Evolutionary conservation across 225 moss, liverwort and hornwort species (phyloP), one percentile per base, ranked within the genome.

Genomic region (Asterella californica): DNA sequence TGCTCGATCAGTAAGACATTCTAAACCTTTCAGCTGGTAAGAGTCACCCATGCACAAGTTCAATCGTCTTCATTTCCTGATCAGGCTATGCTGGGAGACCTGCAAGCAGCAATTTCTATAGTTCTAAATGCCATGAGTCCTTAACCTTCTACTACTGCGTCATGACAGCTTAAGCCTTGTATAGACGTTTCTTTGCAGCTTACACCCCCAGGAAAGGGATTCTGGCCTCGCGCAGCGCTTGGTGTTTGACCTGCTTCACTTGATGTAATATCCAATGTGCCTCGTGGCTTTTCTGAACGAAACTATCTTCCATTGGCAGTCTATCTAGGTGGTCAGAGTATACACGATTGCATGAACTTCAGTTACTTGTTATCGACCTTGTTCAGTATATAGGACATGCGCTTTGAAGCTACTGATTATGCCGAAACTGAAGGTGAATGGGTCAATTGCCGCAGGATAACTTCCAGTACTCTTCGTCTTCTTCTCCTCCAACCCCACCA

Each of bases 401-500:
- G 4, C 71, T n/a, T 47, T 71, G n/a, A 0, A 10, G 36, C 17
- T 36, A 57, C 7, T 46, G 46, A 47, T 47, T n/a, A n/a, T 27
- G n/a, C 71, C 47, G 4, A 27, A 25, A 71, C 25, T 71, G 46
- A 71, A 47, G 7, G 25, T 60, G 57, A 36, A 2, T 76, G 15
- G n/a, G 34, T 59, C 37, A 19, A 60, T 25, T 59, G 75, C 34
- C 59, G 55, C 85, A 83, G 83, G 68, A 63, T 50, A 49, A 45
- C 52, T 75, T 54, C 47, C 78, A 67, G 24, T 78, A 64, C 50
- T 66, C 62, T 66, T 72, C 79, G 45, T 37, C 27, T 59, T 57
- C 79, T 55, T 33, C 61, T 59, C 55, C 80, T 78, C 45, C 78
- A 32, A 66, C 63, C 33, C 78, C 80, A 75, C 45, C 52, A 45